Conservation (phyloP, 192 early-diverging fungal genomes). For the Umbelopsis ramanniana region DNA sequence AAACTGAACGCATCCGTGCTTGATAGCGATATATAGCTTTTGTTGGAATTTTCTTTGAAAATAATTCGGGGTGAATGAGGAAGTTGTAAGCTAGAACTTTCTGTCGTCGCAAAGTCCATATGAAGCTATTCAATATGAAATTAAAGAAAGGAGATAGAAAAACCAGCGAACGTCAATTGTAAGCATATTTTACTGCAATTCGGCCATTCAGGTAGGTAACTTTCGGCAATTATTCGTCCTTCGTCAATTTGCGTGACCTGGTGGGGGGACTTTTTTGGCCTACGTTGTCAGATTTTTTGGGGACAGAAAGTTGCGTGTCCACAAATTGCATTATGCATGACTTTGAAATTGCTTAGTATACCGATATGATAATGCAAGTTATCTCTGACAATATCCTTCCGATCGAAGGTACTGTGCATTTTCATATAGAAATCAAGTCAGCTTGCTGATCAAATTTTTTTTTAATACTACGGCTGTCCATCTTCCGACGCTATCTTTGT, state of each 20-base stretch:
- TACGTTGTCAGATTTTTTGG: too few relatives aligned
- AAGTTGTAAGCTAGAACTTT: not conserved
- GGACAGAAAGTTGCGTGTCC: too few relatives aligned
- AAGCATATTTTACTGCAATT: not conserved
- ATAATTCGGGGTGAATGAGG: not conserved
- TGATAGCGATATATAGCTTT: conserved; percentile 4
- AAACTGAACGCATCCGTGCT: conserved; percentile 14
- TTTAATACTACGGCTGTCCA: too few relatives aligned
- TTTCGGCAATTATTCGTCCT: conserved; percentile 19
- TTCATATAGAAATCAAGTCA: too few relatives aligned
- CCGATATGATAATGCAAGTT: too few relatives aligned
- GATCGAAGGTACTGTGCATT: too few relatives aligned
- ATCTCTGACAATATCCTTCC: too few relatives aligned
- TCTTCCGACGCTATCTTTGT: too few relatives aligned
- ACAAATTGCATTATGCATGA: too few relatives aligned
- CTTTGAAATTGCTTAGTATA: too few relatives aligned
- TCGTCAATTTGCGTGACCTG: not conserved
- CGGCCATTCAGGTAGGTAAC: not conserved
- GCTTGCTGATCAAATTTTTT: too few relatives aligned
- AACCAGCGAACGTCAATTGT: not conserved
- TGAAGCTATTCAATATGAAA: not conserved
- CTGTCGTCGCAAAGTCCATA: not conserved
- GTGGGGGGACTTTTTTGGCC: too few relatives aligned
- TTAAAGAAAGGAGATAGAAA: conserved; percentile 8
- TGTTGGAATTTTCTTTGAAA: not conserved